Base-by-base conservation (phyloP, 805 yeast species). In the Blastobotrys americana region DNA sequence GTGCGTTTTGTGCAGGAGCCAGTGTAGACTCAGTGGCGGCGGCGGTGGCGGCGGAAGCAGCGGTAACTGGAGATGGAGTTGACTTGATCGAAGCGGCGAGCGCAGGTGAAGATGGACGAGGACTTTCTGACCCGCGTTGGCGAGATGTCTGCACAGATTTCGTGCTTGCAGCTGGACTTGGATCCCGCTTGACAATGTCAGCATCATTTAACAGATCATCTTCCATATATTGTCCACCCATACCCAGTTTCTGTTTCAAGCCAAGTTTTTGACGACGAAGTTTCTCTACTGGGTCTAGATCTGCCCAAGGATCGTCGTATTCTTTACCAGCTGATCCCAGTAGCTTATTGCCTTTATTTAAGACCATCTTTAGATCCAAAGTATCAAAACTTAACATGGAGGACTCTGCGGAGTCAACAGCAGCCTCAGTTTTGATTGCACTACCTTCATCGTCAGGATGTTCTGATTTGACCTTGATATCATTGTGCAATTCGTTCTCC, bases 271-370 rank as follows among this genome's bases (percentile, higher is more conserved):
- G 82, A 50, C 72, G 69, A 55, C 72, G 73, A 34, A 78, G 62
- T 19, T 71, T 67, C 39, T 69, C 76, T 16, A 71, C 66, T 4
- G 77, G 59, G 34, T 71, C 70, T 52, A 60, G 58, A 50, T 55
- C 66, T 44, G 55, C 64, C 47, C 42, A 47, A 10, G 64, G 68
- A 47, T 57, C 69, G 42, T 63, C 78, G 51, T 64, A 61, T 46
- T 67, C 70, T 21, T 66, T 59, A 17, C 81, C 82, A 2, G 81
- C 81, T 13, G 81, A 72, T 2, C 93, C 87, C 23, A 84, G 67
- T 10, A 84, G 67, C 41, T 78, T 64, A 13, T 64, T 62, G 36
- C 75, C 74, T 28, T 64, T 59, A 23, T 54, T 55, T 5, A 71
- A 55, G 10, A 71, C 68, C 20, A 56, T 45, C 5, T 49, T 53